A percentile compares a stretch with the other conserved stretches of the same genome.
Evolutionary conservation across 2,329 filamentous ascomycete species (phyloP).

Genomic region (Nemania diffusa): DNA sequence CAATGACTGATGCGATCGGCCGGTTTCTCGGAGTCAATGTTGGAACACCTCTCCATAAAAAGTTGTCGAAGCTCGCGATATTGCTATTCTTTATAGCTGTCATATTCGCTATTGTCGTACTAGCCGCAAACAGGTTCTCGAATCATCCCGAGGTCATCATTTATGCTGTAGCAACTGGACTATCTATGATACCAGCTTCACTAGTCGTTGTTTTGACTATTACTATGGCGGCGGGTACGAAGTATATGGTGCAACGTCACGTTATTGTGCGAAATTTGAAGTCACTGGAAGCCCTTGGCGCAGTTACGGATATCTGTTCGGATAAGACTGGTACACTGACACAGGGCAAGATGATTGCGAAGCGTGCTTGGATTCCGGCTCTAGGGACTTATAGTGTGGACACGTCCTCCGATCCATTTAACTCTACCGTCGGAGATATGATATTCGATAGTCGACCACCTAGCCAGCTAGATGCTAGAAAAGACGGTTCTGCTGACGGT

Average conservation of each 20-base stretch:
- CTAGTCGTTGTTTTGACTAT: conserved; percentile 75
- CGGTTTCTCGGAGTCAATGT: conserved; percentile 74
- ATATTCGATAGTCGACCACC: conserved; percentile 54
- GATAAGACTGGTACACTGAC: conserved; percentile 70
- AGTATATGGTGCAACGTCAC: conserved; percentile 66
- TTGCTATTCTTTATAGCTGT: conserved; percentile 74
- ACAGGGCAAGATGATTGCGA: conserved; percentile 72
- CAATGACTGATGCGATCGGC: conserved; percentile 66
- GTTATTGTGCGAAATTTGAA: conserved; percentile 69
- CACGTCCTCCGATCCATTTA: conserved; percentile 64
- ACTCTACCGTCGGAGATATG: conserved; percentile 64
- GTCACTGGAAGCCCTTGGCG: conserved; percentile 69
- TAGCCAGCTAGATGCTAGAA: conserved; percentile 47
- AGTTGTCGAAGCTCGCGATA: conserved; percentile 74
- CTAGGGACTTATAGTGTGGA: conserved; percentile 68
- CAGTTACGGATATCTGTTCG: conserved; percentile 66
- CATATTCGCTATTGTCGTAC: conserved; percentile 74
- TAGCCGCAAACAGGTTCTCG: conserved; percentile 70
- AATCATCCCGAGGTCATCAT: conserved; percentile 69
- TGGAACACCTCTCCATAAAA: conserved; percentile 75
- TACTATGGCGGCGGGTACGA: conserved; percentile 70
- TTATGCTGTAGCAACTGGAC: conserved; percentile 67
- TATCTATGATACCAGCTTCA: conserved; percentile 70
- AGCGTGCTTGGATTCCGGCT: conserved; percentile 67
- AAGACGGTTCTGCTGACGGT: conserved; percentile 38